These are phyloP conservation scores for Cryphonectria radicalis DNA, from an alignment of 2,329 filamentous ascomycete species.

Conservation along the genomic window DNA sequence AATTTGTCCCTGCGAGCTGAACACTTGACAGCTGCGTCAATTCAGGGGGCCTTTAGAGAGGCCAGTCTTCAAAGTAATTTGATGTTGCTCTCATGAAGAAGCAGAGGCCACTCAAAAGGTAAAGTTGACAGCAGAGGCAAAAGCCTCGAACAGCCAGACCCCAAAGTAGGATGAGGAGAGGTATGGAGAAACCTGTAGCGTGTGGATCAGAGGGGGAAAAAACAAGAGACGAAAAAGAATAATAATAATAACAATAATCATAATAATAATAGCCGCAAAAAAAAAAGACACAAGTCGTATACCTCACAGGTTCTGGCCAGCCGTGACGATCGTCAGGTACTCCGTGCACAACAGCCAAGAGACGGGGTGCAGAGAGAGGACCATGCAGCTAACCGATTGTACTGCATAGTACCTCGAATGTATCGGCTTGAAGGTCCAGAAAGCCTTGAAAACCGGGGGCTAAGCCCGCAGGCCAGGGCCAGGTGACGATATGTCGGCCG, in stretches of 20 bases:
- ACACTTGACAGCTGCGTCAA: background rate
- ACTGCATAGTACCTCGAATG: conserved; percentile 12
- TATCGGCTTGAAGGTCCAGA: conserved; percentile 20
- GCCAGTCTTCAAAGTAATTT: background rate
- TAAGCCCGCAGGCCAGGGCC: conserved; percentile 1
- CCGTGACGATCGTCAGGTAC: conserved; percentile 17
- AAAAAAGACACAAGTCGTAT: conserved; percentile 10
- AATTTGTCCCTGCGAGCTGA: background rate
- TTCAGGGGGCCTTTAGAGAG: background rate
- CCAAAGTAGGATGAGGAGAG: background rate
- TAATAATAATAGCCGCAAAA: background rate
- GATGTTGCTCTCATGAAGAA: background rate
- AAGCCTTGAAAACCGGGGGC: conserved; percentile 7
- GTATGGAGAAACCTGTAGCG: background rate
- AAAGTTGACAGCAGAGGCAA: background rate
- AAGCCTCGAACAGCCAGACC: background rate
- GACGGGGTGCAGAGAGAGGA: background rate
- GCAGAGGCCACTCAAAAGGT: background rate
- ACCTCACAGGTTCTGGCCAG: conserved; percentile 5
- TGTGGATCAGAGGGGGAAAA: background rate
- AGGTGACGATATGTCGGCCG: conserved; percentile 1
- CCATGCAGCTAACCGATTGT: background rate
- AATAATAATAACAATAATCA: background rate
- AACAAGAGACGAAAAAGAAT: background rate
- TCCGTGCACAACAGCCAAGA: background rate